Evolutionary conservation across 2,329 filamentous ascomycete species (phyloP).

Genomic region (Talaromyces sp.): DNA sequence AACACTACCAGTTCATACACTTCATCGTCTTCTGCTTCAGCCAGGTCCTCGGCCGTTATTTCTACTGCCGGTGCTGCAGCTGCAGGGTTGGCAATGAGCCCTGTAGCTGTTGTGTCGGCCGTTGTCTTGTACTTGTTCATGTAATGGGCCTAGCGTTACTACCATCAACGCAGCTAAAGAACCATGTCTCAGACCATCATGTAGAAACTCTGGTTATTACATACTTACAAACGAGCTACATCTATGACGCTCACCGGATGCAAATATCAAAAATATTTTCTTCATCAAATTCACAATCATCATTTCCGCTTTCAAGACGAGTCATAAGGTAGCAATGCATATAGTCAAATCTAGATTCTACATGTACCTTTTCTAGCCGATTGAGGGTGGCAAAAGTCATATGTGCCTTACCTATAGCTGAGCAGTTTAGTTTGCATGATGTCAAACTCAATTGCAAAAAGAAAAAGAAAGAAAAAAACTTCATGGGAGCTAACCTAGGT

Average conservation of each 20-base stretch:
- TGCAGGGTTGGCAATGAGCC: background rate
- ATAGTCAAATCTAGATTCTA: background rate
- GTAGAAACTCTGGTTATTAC: background rate
- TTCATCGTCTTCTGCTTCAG: background rate
- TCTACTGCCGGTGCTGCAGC: background rate
- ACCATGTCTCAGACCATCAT: background rate
- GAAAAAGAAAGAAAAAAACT: background rate
- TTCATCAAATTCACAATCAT: background rate
- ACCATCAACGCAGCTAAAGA: background rate
- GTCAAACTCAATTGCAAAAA: slow-evolving; percentile 1
- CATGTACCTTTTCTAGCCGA: background rate
- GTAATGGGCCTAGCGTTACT: background rate
- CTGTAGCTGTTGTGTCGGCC: background rate
- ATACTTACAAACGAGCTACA: background rate
- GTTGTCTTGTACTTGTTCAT: slow-evolving; percentile 4
- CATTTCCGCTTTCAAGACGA: background rate
- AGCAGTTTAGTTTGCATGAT: background rate
- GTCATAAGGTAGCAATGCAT: slow-evolving; percentile 2
- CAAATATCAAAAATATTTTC: background rate
- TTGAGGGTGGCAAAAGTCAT: background rate
- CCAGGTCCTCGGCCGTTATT: background rate
- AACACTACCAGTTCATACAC: background rate
- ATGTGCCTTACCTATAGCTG: background rate
- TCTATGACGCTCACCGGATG: background rate
- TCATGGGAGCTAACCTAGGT: background rate